A percentile compares a stretch with the other conserved stretches of the same genome.
Conservation (phyloP, 371 early-diverging fungal genomes). For the Mucor lusitanicus region DNA sequence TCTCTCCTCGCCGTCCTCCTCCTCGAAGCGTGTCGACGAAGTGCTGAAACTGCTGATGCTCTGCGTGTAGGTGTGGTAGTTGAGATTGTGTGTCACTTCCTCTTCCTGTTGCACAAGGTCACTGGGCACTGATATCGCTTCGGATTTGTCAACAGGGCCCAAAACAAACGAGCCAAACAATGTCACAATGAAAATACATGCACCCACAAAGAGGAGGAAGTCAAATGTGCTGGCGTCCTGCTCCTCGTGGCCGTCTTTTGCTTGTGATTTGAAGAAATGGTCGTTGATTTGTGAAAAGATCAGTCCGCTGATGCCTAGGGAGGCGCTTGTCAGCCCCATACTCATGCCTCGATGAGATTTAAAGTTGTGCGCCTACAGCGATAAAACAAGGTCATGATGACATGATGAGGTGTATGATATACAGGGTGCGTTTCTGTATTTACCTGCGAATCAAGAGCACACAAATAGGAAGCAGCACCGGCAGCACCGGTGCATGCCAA, state of each 20-base stretch:
- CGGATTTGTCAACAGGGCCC: constrained; percentile 8
- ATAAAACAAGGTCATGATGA: not conserved
- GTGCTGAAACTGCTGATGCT: constrained; percentile 24
- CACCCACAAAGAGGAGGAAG: constrained; percentile 39
- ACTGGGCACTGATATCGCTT: not conserved
- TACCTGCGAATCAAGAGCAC: constrained; percentile 51
- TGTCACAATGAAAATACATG: constrained; percentile 18
- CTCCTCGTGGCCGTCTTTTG: constrained; percentile 17
- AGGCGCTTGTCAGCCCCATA: constrained; percentile 49
- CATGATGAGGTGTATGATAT: not conserved
- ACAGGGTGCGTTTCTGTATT: no score
- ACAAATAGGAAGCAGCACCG: constrained; percentile 47
- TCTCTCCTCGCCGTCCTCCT: constrained; percentile 4
- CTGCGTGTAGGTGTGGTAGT: constrained; percentile 4
- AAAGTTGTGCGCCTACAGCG: constrained; percentile 43
- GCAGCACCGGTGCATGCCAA: constrained; percentile 35
- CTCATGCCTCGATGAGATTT: constrained; percentile 43
- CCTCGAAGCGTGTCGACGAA: constrained; percentile 17
- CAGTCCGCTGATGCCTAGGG: constrained; percentile 44
- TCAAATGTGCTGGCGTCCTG: constrained; percentile 27
- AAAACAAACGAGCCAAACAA: constrained; percentile 37
- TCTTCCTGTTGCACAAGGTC: not conserved
- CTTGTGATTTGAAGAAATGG: constrained; percentile 27
- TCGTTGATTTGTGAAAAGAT: constrained; percentile 54
- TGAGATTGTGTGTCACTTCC: constrained; percentile 1